These are phyloP conservation scores for Neonectria sp. DNA, from an alignment of 2,329 filamentous ascomycete species.

Conservation along the genomic window DNA sequence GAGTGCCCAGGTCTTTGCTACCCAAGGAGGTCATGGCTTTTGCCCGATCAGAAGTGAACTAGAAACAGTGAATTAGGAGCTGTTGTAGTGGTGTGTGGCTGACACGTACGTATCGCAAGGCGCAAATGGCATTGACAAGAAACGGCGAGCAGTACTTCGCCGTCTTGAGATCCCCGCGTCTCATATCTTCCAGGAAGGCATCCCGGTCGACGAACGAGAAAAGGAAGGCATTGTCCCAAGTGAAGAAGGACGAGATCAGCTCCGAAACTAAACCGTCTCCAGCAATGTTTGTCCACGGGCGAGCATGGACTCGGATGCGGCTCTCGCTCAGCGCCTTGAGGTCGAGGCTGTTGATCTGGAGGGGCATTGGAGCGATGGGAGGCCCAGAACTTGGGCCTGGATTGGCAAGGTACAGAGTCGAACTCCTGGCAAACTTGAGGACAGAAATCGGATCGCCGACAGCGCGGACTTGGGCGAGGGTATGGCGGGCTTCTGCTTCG, in stretches of 20 bases:
- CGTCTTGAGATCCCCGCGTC: slow-evolving; percentile 22
- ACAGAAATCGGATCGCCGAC: slow-evolving; percentile 26
- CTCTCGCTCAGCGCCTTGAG: slow-evolving; percentile 35
- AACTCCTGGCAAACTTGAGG: slow-evolving; percentile 4
- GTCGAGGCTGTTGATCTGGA: slow-evolving; percentile 22
- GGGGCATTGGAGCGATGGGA: background rate
- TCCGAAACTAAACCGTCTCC: slow-evolving; percentile 51
- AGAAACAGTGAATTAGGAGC: background rate
- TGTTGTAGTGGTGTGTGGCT: too few species aligned
- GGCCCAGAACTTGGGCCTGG: background rate
- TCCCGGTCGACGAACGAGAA: slow-evolving; percentile 46
- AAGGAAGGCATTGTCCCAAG: slow-evolving; percentile 47
- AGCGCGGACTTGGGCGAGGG: slow-evolving; percentile 23
- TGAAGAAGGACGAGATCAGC: slow-evolving; percentile 50
- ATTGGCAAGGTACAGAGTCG: background rate
- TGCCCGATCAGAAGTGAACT: slow-evolving; percentile 42
- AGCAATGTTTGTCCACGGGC: slow-evolving; percentile 50
- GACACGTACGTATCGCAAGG: slow-evolving; percentile 46
- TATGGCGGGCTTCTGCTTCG: slow-evolving; percentile 14
- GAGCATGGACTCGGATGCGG: slow-evolving; percentile 45
- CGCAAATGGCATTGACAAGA: slow-evolving; percentile 52
- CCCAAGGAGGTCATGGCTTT: slow-evolving; percentile 32
- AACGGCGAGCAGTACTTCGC: slow-evolving; percentile 50
- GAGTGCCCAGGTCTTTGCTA: slow-evolving; percentile 31
- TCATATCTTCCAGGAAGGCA: slow-evolving; percentile 49